Conservation (phyloP, 2,329 filamentous ascomycete species). For the Bipolaris zeicola region DNA sequence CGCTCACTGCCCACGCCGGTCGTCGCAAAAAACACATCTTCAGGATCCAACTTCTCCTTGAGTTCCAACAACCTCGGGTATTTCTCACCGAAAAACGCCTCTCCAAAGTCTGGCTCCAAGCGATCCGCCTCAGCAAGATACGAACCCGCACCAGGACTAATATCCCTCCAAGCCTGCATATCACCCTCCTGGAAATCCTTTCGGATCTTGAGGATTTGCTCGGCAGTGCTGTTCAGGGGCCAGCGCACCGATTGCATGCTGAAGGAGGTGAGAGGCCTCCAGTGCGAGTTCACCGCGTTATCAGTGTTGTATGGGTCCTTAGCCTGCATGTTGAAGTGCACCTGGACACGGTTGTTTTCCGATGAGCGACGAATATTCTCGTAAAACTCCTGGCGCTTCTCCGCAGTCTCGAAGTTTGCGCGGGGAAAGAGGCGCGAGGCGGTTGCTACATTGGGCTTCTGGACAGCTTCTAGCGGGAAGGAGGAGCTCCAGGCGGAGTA, state of each 20-base stretch:
- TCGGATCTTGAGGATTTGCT: constrained; percentile 31
- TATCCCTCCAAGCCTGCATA: constrained; percentile 43
- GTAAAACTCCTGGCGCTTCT: constrained; percentile 41
- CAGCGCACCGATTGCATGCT: constrained; percentile 42
- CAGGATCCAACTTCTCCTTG: constrained; percentile 43
- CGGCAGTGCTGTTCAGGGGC: constrained; percentile 37
- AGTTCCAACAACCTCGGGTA: constrained; percentile 38
- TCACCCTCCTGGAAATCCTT: constrained; percentile 35
- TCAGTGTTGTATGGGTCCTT: constrained; percentile 36
- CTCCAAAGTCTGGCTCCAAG: constrained; percentile 40
- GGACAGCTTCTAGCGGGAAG: constrained; percentile 44
- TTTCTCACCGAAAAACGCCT: constrained; percentile 41
- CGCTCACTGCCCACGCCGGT: constrained; percentile 44
- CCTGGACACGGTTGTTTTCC: constrained; percentile 44
- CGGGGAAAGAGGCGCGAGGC: constrained; percentile 44
- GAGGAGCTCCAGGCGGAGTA: constrained; percentile 43
- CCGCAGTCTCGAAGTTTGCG: constrained; percentile 39
- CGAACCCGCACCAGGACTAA: constrained; percentile 35
- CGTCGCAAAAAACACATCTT: constrained; percentile 43
- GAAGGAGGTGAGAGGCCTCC: constrained; percentile 34
- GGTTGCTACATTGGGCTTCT: constrained; percentile 42
- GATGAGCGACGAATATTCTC: constrained; percentile 35
- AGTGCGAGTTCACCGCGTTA: constrained; percentile 42
- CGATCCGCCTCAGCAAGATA: constrained; percentile 44
- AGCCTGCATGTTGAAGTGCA: constrained; percentile 46